These are phyloP conservation scores for Funneliformis mosseae DNA, from an alignment of 192 early-diverging fungal genomes.

Conservation along the genomic window DNA sequence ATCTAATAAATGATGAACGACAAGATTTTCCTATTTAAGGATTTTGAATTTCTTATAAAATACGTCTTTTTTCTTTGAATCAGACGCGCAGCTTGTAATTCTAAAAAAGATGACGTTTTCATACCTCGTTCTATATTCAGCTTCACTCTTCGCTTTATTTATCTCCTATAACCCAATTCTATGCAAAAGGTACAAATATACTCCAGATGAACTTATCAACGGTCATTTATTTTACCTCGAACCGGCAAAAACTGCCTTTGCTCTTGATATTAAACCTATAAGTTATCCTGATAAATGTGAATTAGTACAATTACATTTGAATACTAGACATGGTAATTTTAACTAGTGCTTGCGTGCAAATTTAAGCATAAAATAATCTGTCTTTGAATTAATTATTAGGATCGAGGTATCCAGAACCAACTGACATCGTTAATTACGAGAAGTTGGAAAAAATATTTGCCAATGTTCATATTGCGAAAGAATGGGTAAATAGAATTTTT, in stretches of 20 bases:
- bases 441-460: conserved; percentile 9
- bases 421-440: background rate
- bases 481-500: background rate
- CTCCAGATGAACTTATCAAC: background rate
- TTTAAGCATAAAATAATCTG: background rate
- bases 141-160: too few relatives aligned
- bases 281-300: too few relatives aligned
- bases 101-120: too few relatives aligned
- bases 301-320: too few relatives aligned
- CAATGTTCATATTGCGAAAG: background rate
- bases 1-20: too few relatives aligned
- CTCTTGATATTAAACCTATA: background rate
- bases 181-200: background rate
- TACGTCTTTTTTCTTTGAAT: too few relatives aligned
- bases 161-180: too few relatives aligned
- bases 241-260: conserved; percentile 3
- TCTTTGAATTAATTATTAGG: background rate
- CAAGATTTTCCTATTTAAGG: too few relatives aligned
- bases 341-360: too few relatives aligned
- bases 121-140: too few relatives aligned
- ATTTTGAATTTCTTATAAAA: too few relatives aligned
- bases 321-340: background rate
- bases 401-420: background rate
- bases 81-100: too few relatives aligned
- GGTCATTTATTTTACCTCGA: background rate